Conservation (phyloP, 192 early-diverging fungal species). For the Umbelopsis vinacea region DNA sequence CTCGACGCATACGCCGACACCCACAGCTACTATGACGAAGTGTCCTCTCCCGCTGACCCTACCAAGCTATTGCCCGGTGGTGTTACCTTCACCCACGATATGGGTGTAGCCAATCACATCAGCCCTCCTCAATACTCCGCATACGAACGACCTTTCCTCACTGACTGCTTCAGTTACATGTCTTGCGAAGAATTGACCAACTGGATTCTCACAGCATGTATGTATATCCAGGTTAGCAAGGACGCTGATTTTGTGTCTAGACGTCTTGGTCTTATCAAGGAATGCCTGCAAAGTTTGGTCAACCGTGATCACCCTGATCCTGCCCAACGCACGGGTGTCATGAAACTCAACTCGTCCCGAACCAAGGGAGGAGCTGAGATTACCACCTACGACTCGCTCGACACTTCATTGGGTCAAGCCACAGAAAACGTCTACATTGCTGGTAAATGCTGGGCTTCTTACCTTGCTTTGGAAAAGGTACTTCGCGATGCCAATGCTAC, state of each 20-base stretch:
- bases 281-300: slow-evolving; percentile 24
- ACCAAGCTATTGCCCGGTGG: slow-evolving; percentile 12
- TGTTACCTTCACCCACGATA: slow-evolving; percentile 27
- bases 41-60: not conserved
- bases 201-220: slow-evolving; percentile 28
- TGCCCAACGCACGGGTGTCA: slow-evolving; percentile 18
- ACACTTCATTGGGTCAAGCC: slow-evolving; percentile 25
- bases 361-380: slow-evolving; percentile 33
- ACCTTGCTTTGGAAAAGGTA: slow-evolving; percentile 26
- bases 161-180: slow-evolving; percentile 35
- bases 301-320: slow-evolving; percentile 28
- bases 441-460: slow-evolving; percentile 31
- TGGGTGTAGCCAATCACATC: slow-evolving; percentile 28
- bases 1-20: slow-evolving; percentile 12
- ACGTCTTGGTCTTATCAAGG: slow-evolving; percentile 25
- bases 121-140: slow-evolving; percentile 22
- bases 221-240: slow-evolving; percentile 19
- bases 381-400: slow-evolving; percentile 31
- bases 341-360: slow-evolving; percentile 21
- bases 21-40: slow-evolving; percentile 26
- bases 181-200: slow-evolving; percentile 30
- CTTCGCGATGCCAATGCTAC: slow-evolving; percentile 3
- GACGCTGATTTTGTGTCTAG: slow-evolving; percentile 17
- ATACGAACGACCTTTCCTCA: slow-evolving; percentile 22
- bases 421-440: slow-evolving; percentile 27